Conservation (phyloP, 73 alveolate species). For the Halteria grandinella region DNA sequence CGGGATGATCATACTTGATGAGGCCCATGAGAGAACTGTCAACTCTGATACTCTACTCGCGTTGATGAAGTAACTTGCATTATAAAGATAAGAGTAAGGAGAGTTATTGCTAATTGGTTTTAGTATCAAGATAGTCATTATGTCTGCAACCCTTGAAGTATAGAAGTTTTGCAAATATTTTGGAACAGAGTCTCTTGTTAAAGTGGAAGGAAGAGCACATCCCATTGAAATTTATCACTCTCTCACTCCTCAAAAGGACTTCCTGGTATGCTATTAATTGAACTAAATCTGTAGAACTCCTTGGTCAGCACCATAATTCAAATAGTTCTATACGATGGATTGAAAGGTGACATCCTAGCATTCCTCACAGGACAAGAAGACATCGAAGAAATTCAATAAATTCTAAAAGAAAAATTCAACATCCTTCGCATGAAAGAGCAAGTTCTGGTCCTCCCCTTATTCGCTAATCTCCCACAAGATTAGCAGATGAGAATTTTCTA, state of each 20-base stretch:
- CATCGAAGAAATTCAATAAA: slow-evolving; percentile 89
- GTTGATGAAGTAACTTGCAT: slow-evolving; percentile 80
- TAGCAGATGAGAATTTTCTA: slow-evolving; percentile 89
- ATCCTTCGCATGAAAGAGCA: slow-evolving; percentile 12
- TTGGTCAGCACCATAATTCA: slow-evolving; percentile 1
- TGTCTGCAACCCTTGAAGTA: slow-evolving; percentile 82
- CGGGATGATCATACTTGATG: slow-evolving; percentile 92
- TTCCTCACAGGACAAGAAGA: slow-evolving; percentile 97
- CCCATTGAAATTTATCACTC: slow-evolving; percentile 78
- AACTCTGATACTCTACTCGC: slow-evolving; percentile 96
- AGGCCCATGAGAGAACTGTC: slow-evolving; percentile 96
- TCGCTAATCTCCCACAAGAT: slow-evolving; percentile 90
- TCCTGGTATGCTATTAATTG: slow-evolving; percentile 50
- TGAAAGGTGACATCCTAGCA: slow-evolving; percentile 92
- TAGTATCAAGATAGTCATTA: slow-evolving; percentile 59
- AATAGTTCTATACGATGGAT: slow-evolving; percentile 62
- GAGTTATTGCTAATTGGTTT: neutral
- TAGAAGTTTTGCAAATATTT: slow-evolving; percentile 72
- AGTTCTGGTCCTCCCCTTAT: slow-evolving; percentile 81
- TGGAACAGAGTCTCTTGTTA: slow-evolving; percentile 61
- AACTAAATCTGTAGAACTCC: slow-evolving; percentile 13
- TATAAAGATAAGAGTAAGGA: slow-evolving; percentile 54
- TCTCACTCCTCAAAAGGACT: slow-evolving; percentile 74
- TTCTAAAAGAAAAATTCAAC: slow-evolving; percentile 76
- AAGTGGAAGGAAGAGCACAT: slow-evolving; percentile 80